Base-by-base conservation (phyloP, 106 monocot species). In the Amphibolis antarctica region DNA sequence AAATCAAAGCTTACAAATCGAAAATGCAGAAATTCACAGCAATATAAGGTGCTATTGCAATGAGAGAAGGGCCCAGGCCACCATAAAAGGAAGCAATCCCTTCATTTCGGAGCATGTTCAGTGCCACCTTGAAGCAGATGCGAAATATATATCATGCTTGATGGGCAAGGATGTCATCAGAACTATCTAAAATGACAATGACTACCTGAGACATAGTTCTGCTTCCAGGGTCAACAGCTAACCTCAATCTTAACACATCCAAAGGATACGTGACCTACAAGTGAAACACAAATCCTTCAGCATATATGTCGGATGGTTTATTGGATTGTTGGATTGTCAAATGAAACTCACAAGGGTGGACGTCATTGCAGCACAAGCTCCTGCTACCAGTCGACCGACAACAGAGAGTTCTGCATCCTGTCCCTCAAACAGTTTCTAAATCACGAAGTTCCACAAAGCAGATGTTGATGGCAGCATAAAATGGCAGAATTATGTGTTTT, bases 321-420 rank as follows among this genome's bases (percentile, higher is more conserved):
- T 63, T 31, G 30, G 1, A 18, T n/a, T n/a, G n/a, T n/a, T 52
- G 26, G 57, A 12, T 57, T 57, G 12, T 17, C 57, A 57, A 1
- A 42, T 54, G 61, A 57, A 71, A 76, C 83, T 81, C 28, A 96
- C 94, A 77, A 96, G 82, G 18, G 94, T 96, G 46, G 94, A 96
- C 4, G 89, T 96, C 89, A 96, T 96, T 69, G 89, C 94, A 74
- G 94, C 94, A 82, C 86, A 89, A 66, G 94, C 94, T 25, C 94
- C 94, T 44, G 94, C 89, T 65, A 69, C 72, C 65, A 96, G 84
- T 55, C 94, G 83, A 23, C 89, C 94, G 62, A 96, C 31, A 64
- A 96, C 81, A 69, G 89, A 83, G 44, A 96, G 86, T 55, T 96
- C 81, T 23, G 76, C 85, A 64, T 96, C 82, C 51, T 77, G 73